Evolutionary conservation across 345 rosid species (phyloP).

Genomic region (Lepidium didymum): DNA sequence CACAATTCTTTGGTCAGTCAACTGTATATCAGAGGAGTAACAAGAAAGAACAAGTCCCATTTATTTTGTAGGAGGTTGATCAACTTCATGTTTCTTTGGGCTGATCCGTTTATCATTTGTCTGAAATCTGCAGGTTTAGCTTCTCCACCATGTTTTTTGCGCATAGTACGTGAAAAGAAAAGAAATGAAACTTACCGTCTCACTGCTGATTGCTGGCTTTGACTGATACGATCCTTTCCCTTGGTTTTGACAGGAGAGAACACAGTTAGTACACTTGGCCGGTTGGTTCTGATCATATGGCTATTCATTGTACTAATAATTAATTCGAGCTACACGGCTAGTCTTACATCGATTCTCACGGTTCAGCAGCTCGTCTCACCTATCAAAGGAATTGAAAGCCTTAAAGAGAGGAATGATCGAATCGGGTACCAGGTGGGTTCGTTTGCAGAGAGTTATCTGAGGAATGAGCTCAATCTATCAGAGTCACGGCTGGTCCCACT

Average conservation of each 20-base stretch:
- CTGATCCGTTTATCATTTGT: slow-evolving; percentile 31
- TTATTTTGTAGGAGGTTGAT: neutral
- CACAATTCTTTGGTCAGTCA: slow-evolving; percentile 77
- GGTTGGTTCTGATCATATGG: slow-evolving; percentile 81
- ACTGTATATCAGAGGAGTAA: neutral
- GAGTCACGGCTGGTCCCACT: slow-evolving; percentile 66
- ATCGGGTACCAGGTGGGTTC: slow-evolving; percentile 89
- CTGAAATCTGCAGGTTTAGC: slow-evolving; percentile 78
- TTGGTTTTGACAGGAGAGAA: slow-evolving; percentile 64
- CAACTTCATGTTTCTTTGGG: neutral
- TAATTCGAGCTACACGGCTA: slow-evolving; percentile 96
- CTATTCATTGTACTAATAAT: slow-evolving; percentile 84
- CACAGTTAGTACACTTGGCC: slow-evolving; percentile 77
- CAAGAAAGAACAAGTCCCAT: neutral
- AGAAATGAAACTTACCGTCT: neutral
- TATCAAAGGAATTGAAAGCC: slow-evolving; percentile 69
- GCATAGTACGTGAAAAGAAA: slow-evolving; percentile 54
- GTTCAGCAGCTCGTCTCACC: slow-evolving; percentile 85
- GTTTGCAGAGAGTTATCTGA: slow-evolving; percentile 70
- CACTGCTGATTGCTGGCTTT: slow-evolving; percentile 6
- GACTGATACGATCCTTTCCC: slow-evolving; percentile 8
- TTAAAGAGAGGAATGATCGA: slow-evolving; percentile 52
- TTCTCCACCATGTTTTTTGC: slow-evolving; percentile 90
- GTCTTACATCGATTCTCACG: slow-evolving; percentile 87
- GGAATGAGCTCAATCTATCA: slow-evolving; percentile 63